Base-by-base conservation (phyloP, 1,284 basidiomycete genomes). In the Fomitopsis palustris region DNA sequence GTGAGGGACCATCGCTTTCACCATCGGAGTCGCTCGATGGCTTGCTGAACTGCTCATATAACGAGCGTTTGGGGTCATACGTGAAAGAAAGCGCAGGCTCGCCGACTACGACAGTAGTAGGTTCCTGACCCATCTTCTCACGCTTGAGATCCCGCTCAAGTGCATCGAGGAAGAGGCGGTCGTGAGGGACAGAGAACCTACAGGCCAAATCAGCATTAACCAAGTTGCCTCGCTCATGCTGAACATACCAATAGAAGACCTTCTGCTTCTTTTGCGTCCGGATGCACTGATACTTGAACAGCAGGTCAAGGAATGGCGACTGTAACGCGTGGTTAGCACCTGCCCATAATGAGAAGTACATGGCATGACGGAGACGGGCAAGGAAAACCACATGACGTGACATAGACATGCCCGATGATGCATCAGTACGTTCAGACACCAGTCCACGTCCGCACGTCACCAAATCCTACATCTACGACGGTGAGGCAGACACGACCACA, bases 201-300 rank as follows among this genome's bases (percentile, higher is more conserved):
- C 10, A 9, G 16, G 4, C 17, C 1, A 4, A 39, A 9, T 43
- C 4, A 38, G 38, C 54, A 49, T 54, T 16, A 27, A 9, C 7
- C 54, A 42, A n/a, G 47, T 33, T 7, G 27, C n/a, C 39, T 23
- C 21, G 49, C 17, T 17, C 21, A 31, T n/a, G 17, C 54, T 27
- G 4, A 12, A 77, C 86, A 55, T 67, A 92, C 93, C 94, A 96
- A 74, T 92, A 95, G 70, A 96, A 96, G 23, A 92, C 92, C 71
- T 95, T 94, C 77, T 95, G 94, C 77, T 96, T 96, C 81, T 96
- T 97, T 73, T 96, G 94, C 0, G 95, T 96, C 43, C 94, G 86
- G 63, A 97, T 96, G 72, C 93, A 95, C 69, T 95, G 93, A 68
- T 93, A 94, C 74, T 95, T 94, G 85, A 96, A 96, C 16, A 97